A percentile compares a stretch with the other conserved stretches of the same genome.
phyloP scores from a whole-genome alignment of 768 basidiomycete species.

The Kwoniella bestiolae region DNA sequence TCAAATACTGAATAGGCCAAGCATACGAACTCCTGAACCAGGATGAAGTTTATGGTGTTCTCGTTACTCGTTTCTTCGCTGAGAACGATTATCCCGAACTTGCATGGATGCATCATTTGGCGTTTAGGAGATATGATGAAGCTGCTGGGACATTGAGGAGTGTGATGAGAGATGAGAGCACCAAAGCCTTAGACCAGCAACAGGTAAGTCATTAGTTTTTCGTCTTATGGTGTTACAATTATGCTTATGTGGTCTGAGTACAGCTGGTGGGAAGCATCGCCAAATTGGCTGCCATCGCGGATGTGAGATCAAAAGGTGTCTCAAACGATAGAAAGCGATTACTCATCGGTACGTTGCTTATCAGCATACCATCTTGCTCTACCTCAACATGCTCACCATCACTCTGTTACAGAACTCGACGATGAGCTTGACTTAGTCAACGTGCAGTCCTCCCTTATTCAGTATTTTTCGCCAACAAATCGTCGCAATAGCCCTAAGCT shows the following conservation, averaged over 20 bases:
- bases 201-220: slow-evolving; percentile 65
- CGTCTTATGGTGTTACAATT: too few relatives aligned
- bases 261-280: slow-evolving; percentile 92
- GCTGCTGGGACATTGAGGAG: slow-evolving; percentile 69
- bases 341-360: slow-evolving; percentile 28
- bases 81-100: slow-evolving; percentile 63
- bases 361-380: neutral
- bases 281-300: slow-evolving; percentile 79
- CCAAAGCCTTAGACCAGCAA: slow-evolving; percentile 69
- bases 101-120: slow-evolving; percentile 86
- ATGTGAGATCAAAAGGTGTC: slow-evolving; percentile 60
- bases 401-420: slow-evolving; percentile 68
- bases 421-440: slow-evolving; percentile 84
- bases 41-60: slow-evolving; percentile 66
- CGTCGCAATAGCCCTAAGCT: neutral
- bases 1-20: slow-evolving; percentile 69
- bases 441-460: slow-evolving; percentile 72
- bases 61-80: slow-evolving; percentile 75
- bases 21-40: slow-evolving; percentile 79
- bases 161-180: slow-evolving; percentile 63
- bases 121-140: slow-evolving; percentile 67
- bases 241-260: too few relatives aligned
- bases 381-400: neutral
- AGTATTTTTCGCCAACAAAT: slow-evolving; percentile 55
- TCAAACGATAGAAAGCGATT: slow-evolving; percentile 25